Conservation (phyloP, 2,329 filamentous ascomycete species). For the Tolypocladium nubicola region DNA sequence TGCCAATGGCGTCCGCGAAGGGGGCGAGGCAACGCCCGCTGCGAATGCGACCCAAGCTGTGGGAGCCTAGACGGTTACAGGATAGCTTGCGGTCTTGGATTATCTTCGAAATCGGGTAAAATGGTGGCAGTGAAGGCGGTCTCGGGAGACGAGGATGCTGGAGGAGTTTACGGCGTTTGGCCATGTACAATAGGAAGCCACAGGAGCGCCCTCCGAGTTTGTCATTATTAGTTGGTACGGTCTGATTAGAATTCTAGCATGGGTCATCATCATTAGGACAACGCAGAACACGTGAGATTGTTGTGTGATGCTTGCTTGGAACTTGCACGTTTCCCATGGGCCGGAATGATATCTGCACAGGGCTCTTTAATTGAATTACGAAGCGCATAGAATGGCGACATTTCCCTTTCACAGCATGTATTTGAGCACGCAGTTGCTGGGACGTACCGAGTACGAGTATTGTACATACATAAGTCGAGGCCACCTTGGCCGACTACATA, state of each 20-base stretch:
- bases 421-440: background rate
- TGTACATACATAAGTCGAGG: background rate
- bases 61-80: background rate
- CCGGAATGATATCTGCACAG: too few species aligned
- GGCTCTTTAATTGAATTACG: background rate
- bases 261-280: background rate
- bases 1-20: slow-evolving; percentile 10
- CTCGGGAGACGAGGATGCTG: background rate
- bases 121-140: background rate
- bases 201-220: background rate
- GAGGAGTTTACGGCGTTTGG: background rate
- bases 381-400: background rate
- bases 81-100: too few species aligned
- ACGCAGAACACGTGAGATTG: too few species aligned
- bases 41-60: slow-evolving; percentile 3
- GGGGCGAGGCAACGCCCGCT: slow-evolving; percentile 1
- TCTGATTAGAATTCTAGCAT: background rate
- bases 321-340: too few species aligned
- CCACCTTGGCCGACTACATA: too few species aligned
- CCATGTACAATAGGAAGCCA: background rate
- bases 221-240: background rate
- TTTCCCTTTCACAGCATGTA: background rate
- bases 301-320: too few species aligned
- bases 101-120: background rate
- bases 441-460: too few species aligned